phyloP scores from a whole-genome alignment of 2,329 filamentous ascomycete genomes.

The Colletotrichum tofieldiae region DNA sequence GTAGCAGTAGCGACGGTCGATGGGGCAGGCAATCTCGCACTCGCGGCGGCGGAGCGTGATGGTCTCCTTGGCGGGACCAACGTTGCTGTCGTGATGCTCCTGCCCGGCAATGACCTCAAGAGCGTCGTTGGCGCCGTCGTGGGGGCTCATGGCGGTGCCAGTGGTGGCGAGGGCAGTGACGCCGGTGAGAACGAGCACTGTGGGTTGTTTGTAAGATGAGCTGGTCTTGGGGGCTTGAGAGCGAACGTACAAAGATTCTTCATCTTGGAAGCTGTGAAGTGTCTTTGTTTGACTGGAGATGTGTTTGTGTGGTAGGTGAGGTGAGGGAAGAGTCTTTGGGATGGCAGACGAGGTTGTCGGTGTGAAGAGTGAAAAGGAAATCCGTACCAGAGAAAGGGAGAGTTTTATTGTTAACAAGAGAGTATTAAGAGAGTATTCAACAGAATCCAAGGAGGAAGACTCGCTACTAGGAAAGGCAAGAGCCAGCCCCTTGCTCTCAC shows the following conservation, averaged over 20 bases:
- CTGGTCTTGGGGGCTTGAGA: fast-evolving
- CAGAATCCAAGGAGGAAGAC: neutral
- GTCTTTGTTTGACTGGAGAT: neutral
- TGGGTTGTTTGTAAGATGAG: neutral
- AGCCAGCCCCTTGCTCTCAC: neutral
- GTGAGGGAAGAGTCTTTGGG: too few relatives aligned
- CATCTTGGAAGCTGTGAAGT: neutral
- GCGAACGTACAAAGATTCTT: neutral
- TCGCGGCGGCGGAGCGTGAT: neutral
- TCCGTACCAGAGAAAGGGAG: too few relatives aligned
- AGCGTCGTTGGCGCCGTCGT: neutral
- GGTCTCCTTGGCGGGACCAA: neutral
- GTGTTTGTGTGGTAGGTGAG: neutral
- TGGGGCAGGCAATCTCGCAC: constrained; percentile 11
- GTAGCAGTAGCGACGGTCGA: constrained; percentile 1
- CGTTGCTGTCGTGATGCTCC: neutral
- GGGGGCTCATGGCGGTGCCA: neutral
- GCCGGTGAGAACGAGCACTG: constrained; percentile 2
- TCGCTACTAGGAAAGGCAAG: neutral
- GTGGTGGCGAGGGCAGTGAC: neutral
- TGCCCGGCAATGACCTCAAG: neutral
- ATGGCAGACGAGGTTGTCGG: too few relatives aligned
- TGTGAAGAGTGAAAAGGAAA: neutral
- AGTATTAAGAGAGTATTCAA: too few relatives aligned
- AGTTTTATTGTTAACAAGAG: neutral